Evolutionary conservation across 805 yeast species (phyloP), one percentile per base, ranked within the genome.

Genomic region (Zygosaccharomyces kombuchaensis): DNA sequence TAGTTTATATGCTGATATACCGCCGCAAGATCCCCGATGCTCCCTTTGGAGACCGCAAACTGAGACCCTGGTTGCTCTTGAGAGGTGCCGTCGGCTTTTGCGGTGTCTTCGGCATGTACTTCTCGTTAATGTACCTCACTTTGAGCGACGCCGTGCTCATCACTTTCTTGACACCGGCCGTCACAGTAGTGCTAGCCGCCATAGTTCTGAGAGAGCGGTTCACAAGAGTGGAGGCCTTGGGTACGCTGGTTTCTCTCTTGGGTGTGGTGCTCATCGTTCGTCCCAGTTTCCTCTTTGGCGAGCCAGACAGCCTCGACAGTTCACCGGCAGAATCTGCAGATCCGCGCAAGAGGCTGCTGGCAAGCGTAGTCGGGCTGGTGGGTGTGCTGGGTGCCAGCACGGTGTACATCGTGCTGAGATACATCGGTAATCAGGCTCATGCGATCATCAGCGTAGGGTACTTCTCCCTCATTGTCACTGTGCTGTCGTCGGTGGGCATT

Each of bases 201-300:
- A 49, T 78, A 2, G 59, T 84, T 2, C 66, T 89, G 25, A 74
- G 77, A 35, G 96, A 89, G 58, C 64, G 74, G 7, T 84, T 84
- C 62, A 77, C 87, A 4, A 52, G 72, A 29, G 58, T 80, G 12
- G 96, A 90, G 65, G 85, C 81, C 0, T 57, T 74, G 0, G 89
- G 95, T 29, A 84, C 89, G 1, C 10, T 80, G 0, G 60, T 80
- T 5, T 86, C 96, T 0, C 68, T 89, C 14, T 51, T 71, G 1
- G 96, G 96, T 5, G 96, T 90, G 2, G 50, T 87, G 1, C 62
- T 89, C 22, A 85, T 89, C 54, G 91, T 96, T 1, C 78, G 87
- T 58, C 97, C 97, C 1, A 68, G 78, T 8, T 85, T 84, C 51
- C 51, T 88, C 27, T 81, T 87, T 57, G 84, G 86, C 4, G 37